phyloP scores from a whole-genome alignment of 768 basidiomycete genomes.

The Cantharellus anzutake region DNA sequence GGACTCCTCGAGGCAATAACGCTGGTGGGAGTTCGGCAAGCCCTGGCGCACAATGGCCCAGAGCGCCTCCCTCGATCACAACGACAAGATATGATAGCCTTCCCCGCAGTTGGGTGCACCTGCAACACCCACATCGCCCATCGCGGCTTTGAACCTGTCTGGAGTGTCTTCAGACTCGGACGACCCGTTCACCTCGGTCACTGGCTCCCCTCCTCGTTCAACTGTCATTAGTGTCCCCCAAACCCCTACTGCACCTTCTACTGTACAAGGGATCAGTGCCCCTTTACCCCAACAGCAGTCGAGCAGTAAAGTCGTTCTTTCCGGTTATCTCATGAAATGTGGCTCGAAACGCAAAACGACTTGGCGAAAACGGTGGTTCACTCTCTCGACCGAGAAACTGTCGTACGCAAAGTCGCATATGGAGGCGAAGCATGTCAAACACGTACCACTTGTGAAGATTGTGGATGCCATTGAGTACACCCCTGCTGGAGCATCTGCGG shows the following conservation, averaged over 20 bases:
- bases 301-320: slow-evolving; percentile 59
- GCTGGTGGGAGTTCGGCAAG: neutral
- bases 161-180: slow-evolving; percentile 14
- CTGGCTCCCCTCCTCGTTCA: no score
- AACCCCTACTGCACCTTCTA: slow-evolving; percentile 9
- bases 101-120: neutral
- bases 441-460: slow-evolving; percentile 68
- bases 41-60: neutral
- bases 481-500: neutral
- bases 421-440: slow-evolving; percentile 80
- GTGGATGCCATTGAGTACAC: slow-evolving; percentile 78
- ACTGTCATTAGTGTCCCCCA: no score
- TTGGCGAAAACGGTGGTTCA: slow-evolving; percentile 97
- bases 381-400: slow-evolving; percentile 72
- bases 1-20: neutral
- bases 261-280: neutral
- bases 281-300: slow-evolving; percentile 19
- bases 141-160: neutral
- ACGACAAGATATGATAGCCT: neutral
- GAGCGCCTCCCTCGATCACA: slow-evolving; percentile 2
- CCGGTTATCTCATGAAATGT: slow-evolving; percentile 93
- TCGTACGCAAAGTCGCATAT: slow-evolving; percentile 88
- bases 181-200: slow-evolving; percentile 24
- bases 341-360: slow-evolving; percentile 68
- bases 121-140: slow-evolving; percentile 8